A percentile compares a stretch with the other conserved stretches of the same genome.
Conservation (phyloP, 495 filamentous ascomycete species). For the Penicillium malachiteum region DNA sequence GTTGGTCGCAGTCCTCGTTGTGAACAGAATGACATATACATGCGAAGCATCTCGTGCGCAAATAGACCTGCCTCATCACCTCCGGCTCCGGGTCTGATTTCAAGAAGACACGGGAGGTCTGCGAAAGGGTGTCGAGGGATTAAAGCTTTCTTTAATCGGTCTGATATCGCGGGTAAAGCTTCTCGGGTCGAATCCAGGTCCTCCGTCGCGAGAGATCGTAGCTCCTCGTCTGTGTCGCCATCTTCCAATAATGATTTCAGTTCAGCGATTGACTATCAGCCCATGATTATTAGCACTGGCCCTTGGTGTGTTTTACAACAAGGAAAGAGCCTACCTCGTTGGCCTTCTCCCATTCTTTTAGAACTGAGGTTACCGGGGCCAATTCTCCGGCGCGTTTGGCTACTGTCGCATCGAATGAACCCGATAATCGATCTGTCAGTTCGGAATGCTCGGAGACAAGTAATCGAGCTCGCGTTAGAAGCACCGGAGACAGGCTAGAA, state of each 20-base stretch:
- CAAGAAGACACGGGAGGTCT: conserved; percentile 85
- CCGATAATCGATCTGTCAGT: conserved; percentile 53
- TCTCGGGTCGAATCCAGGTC: conserved; percentile 67
- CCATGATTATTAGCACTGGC: neutral
- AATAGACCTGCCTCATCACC: conserved; percentile 90
- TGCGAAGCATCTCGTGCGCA: conserved; percentile 78
- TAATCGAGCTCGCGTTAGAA: conserved; percentile 63
- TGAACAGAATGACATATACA: conserved; percentile 83
- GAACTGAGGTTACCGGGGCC: conserved; percentile 59
- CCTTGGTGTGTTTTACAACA: neutral
- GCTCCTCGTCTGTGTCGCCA: conserved; percentile 58
- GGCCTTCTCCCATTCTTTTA: conserved; percentile 62
- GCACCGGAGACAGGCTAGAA: conserved; percentile 52
- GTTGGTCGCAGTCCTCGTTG: conserved; percentile 57
- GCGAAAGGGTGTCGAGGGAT: conserved; percentile 91
- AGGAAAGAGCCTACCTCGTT: conserved; percentile 34
- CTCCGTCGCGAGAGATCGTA: conserved; percentile 69
- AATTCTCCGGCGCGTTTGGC: conserved; percentile 81
- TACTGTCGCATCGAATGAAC: conserved; percentile 66
- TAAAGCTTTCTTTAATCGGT: conserved; percentile 67
- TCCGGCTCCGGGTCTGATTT: conserved; percentile 91
- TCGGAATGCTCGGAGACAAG: conserved; percentile 66
- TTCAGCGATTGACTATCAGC: conserved; percentile 53
- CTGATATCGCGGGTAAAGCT: conserved; percentile 58
- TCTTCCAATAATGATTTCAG: conserved; percentile 59